These are phyloP conservation scores for Aschersonia sp. DNA, from an alignment of 2,329 filamentous ascomycete species.

Conservation along the genomic window DNA sequence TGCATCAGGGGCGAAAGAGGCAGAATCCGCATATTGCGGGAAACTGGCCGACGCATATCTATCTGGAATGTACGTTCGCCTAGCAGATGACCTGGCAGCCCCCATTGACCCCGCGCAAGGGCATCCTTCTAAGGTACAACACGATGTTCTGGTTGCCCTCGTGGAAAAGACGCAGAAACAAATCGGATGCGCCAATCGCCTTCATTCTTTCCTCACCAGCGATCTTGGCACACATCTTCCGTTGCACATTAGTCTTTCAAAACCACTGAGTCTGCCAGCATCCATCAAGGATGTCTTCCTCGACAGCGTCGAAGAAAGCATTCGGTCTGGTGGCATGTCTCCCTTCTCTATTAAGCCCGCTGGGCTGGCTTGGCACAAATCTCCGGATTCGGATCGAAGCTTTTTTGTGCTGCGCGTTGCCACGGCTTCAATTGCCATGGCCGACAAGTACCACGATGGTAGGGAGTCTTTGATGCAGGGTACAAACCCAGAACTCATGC, in stretches of 20 bases:
- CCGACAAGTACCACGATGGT: constrained; percentile 9
- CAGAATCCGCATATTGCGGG: constrained; percentile 73
- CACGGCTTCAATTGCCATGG: constrained; percentile 6
- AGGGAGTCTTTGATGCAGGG: neutral
- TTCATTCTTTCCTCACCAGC: constrained; percentile 60
- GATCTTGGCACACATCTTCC: constrained; percentile 67
- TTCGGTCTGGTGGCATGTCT: constrained; percentile 16
- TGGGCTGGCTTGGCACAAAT: constrained; percentile 34
- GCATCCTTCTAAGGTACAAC: constrained; percentile 36
- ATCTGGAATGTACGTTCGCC: constrained; percentile 66
- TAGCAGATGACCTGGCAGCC: neutral
- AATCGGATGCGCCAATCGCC: constrained; percentile 18
- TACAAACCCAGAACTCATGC: constrained; percentile 38
- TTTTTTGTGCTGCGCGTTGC: constrained; percentile 68
- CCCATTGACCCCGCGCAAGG: constrained; percentile 20
- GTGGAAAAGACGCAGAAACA: constrained; percentile 21
- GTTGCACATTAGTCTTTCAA: constrained; percentile 81
- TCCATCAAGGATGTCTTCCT: constrained; percentile 59
- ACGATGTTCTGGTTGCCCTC: constrained; percentile 28
- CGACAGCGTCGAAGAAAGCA: constrained; percentile 29
- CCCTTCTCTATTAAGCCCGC: constrained; percentile 24
- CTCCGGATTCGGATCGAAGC: constrained; percentile 51
- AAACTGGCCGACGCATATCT: constrained; percentile 87
- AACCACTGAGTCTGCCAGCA: constrained; percentile 61
- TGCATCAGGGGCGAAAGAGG: constrained; percentile 76